Evolutionary conservation across 352 stramenopile genomes (phyloP), one percentile per base, ranked within the genome.

Genomic region (Globisporangium echinulatum): DNA sequence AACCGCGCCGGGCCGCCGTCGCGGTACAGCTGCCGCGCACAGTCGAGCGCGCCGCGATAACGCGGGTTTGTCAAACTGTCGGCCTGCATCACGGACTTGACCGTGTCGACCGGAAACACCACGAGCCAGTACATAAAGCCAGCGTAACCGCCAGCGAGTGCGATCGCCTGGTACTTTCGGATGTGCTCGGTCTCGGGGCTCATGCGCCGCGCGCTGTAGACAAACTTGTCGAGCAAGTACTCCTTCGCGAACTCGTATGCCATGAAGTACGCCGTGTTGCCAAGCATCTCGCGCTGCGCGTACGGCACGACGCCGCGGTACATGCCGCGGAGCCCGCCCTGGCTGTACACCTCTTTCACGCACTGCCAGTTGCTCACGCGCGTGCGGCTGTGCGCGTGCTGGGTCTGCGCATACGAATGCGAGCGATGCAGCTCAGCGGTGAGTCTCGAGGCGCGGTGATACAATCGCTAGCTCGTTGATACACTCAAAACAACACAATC

Each of bases 41-140:
- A 92, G 63, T 94, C 85, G 9, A 75, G 19, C n/a, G 87, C 73
- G n/a, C 82, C 81, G 1, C 63, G 64, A 66, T 89, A 94, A n/a
- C 70, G 73, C 39, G 80, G 82, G 5, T 81, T 83, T 58, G 89
- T 72, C 9, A 94, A 70, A 11, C 77, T 68, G 60, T 94, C 85
- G 17, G 82, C 79, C 54, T 94, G 82, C 53, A 92, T 85, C 15
- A 92, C 82, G 3, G 82, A 92, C 69, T 94, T 92, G 58, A 94
- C 73, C 49, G 85, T 94, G 59, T 91, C 82, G 9, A 94, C 69
- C 2, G 85, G 85, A 53, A 92, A 94, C 40, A 87, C 75, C 47
- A 87, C 79, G 52, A 87, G 58, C 85, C 85, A 94, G 67, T 90
- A 94, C 75, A 89, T 87, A 64, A 94, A 88, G 39, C 85, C 85